Evolutionary conservation across 2,329 filamentous ascomycete species (phyloP).

Genomic region (Alternaria conjuncta): DNA sequence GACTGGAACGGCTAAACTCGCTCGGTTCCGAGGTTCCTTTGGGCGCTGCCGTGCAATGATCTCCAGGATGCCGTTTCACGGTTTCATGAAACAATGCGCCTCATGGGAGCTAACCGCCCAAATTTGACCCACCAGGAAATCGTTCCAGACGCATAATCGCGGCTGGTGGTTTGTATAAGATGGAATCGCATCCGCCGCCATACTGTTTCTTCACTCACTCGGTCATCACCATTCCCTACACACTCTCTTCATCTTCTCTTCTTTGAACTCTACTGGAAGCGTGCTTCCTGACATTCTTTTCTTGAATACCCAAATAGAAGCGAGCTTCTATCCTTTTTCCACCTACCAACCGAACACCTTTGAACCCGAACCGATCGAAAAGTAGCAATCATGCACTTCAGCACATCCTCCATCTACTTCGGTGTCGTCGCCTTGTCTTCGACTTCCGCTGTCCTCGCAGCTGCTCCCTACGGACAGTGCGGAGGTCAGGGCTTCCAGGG

Average conservation of each 20-base stretch:
- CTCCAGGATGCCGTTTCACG: conserved; percentile 33
- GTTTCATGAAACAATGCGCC: conserved; percentile 21
- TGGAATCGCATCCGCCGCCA: neutral
- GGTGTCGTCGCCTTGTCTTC: conserved; percentile 35
- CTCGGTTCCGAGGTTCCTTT: neutral
- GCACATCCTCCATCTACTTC: conserved; percentile 31
- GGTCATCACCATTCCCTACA: conserved; percentile 12
- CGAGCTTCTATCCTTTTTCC: conserved; percentile 14
- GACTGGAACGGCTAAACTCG: neutral
- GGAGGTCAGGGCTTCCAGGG: conserved; percentile 53
- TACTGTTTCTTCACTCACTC: conserved; percentile 3
- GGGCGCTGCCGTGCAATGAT: conserved; percentile 20
- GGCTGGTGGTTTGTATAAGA: conserved; percentile 1
- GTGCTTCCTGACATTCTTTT: conserved; percentile 33
- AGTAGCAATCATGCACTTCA: conserved; percentile 27
- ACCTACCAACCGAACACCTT: neutral
- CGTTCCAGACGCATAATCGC: neutral
- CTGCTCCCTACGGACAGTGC: conserved; percentile 52
- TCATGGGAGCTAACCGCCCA: neutral
- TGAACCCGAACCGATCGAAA: neutral
- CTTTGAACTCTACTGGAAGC: conserved; percentile 18
- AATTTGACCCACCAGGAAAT: neutral
- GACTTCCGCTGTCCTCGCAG: conserved; percentile 37
- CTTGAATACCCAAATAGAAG: conserved; percentile 17
- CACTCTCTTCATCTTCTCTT: conserved; percentile 4